Conservation (phyloP, 345 rosid genomes). For the Populus pruinosa region DNA sequence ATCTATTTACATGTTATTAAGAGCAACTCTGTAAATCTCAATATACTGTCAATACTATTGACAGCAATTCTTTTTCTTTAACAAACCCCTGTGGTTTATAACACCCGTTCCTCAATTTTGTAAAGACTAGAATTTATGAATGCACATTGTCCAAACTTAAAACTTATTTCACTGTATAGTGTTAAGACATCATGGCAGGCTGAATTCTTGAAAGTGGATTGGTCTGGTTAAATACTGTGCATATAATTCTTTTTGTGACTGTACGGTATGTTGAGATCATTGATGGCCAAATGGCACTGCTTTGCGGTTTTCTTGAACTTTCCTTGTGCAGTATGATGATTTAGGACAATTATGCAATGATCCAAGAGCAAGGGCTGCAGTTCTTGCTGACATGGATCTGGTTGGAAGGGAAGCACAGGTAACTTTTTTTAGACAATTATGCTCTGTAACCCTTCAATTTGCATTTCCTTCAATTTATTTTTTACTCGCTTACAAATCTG, state of each 20-base stretch:
- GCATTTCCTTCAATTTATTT: not conserved
- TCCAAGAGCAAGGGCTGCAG: conserved; percentile 54
- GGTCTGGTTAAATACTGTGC: not conserved
- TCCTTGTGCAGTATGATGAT: conserved; percentile 50
- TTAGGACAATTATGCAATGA: conserved; percentile 63
- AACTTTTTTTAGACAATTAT: not conserved
- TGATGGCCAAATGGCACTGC: not conserved
- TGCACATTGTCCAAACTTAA: too few species aligned
- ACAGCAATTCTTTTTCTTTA: too few species aligned
- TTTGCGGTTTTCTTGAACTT: conserved; percentile 6
- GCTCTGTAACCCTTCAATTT: not conserved
- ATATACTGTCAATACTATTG: too few species aligned
- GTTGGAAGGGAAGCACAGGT: conserved; percentile 74
- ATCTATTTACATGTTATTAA: not conserved
- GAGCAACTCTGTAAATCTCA: too few species aligned
- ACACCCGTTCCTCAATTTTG: too few species aligned
- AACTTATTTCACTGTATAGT: not conserved
- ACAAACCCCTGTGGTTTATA: too few species aligned
- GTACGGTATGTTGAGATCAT: not conserved
- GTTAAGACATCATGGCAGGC: not conserved
- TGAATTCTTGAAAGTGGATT: not conserved
- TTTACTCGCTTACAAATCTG: not conserved
- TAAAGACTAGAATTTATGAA: too few species aligned
- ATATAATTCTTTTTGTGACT: not conserved
- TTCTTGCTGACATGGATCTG: conserved; percentile 71